Conservation (phyloP, 2,329 filamentous ascomycete species). For the Sordariomycetes sp. region DNA sequence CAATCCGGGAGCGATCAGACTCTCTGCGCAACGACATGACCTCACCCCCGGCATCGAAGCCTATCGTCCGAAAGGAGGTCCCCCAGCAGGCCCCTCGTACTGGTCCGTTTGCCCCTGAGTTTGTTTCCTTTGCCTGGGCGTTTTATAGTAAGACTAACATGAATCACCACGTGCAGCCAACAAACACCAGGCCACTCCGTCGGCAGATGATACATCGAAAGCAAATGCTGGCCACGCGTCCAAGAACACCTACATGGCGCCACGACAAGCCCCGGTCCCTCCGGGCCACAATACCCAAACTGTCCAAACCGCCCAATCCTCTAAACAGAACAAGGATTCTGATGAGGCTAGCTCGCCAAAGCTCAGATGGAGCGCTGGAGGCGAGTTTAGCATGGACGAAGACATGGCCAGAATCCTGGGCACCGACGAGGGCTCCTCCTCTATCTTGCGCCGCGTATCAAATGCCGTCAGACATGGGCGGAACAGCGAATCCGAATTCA, state of each 20-base stretch:
- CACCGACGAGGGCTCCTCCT: conserved; percentile 65
- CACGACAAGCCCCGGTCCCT: conserved; percentile 43
- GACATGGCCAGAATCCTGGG: conserved; percentile 85
- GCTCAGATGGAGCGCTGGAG: conserved; percentile 66
- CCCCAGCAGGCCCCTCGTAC: conserved; percentile 27
- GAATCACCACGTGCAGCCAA: background rate
- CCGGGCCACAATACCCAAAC: conserved; percentile 24
- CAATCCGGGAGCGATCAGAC: conserved; percentile 1
- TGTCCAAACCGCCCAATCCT: background rate
- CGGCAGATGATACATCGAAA: background rate
- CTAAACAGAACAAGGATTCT: background rate
- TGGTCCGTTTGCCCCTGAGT: conserved; percentile 23
- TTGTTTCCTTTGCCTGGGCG: background rate
- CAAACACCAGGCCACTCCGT: background rate
- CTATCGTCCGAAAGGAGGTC: conserved; percentile 57
- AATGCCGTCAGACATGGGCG: conserved; percentile 90
- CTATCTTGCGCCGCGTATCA: conserved; percentile 78
- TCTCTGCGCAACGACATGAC: background rate
- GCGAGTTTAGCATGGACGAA: conserved; percentile 89
- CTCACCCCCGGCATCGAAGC: conserved; percentile 20
- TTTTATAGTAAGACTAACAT: background rate
- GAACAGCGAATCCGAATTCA: conserved; percentile 63
- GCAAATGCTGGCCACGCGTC: conserved; percentile 8
- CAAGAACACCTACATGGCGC: conserved; percentile 39
- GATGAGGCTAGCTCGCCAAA: conserved; percentile 30